Conservation (phyloP, 2,329 filamentous ascomycete genomes). For the Lasiodiplodia hormozganensis region DNA sequence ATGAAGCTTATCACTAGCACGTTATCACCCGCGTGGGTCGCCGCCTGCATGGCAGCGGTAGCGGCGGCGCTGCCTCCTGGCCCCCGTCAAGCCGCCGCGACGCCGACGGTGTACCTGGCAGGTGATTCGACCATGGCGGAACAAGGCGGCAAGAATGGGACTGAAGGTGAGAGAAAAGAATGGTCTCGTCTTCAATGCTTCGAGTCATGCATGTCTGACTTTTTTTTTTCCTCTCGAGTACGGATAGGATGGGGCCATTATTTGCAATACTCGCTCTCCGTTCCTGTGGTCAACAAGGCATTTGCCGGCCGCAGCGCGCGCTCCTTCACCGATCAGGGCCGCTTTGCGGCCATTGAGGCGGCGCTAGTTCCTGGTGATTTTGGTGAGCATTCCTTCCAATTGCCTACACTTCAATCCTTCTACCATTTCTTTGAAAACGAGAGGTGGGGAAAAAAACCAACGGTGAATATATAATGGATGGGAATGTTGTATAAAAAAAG, state of each 20-base stretch:
- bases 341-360: slow-evolving; percentile 65
- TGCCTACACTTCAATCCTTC: background rate
- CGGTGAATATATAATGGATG: background rate
- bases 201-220: background rate
- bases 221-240: background rate
- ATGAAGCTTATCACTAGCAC: background rate
- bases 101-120: slow-evolving; percentile 60
- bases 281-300: slow-evolving; percentile 67
- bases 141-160: slow-evolving; percentile 53
- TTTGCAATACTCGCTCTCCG: slow-evolving; percentile 59
- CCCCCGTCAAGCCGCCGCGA: background rate
- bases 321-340: slow-evolving; percentile 70
- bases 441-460: background rate
- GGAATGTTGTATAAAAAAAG: background rate
- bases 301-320: slow-evolving; percentile 71
- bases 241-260: slow-evolving; percentile 67
- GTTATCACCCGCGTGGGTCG: background rate
- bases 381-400: slow-evolving; percentile 18
- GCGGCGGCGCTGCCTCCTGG: background rate
- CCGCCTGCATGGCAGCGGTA: background rate
- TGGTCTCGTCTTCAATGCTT: too few species aligned
- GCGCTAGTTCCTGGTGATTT: slow-evolving; percentile 65
- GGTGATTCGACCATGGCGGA: slow-evolving; percentile 69
- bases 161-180: slow-evolving; percentile 41
- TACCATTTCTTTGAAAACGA: too few species aligned